These are phyloP conservation scores for Cercophora newfieldiana DNA, from an alignment of 495 filamentous ascomycete species.

Conservation along the genomic window DNA sequence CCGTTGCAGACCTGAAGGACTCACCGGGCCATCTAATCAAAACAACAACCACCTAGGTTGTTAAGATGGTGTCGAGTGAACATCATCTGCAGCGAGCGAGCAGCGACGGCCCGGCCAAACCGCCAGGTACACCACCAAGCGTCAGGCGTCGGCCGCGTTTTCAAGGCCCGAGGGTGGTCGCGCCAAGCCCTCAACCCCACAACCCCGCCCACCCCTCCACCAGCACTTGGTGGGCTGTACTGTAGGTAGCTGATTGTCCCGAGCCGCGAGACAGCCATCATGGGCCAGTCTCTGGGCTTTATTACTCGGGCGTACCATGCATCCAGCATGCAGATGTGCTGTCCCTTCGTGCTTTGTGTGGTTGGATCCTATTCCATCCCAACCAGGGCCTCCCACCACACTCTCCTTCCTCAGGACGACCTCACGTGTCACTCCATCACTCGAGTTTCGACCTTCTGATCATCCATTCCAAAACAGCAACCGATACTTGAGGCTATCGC, in stretches of 20 bases:
- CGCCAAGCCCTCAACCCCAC: conserved; percentile 8
- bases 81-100: conserved; percentile 1
- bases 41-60: not conserved
- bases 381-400: conserved; percentile 2
- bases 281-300: conserved; percentile 9
- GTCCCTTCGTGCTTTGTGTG: conserved; percentile 19
- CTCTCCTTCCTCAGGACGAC: not conserved
- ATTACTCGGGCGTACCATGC: conserved; percentile 10
- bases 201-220: conserved; percentile 17
- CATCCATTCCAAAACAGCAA: not conserved
- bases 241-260: conserved; percentile 10
- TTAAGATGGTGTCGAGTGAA: conserved; percentile 4
- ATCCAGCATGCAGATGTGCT: not conserved
- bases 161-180: not conserved
- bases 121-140: not conserved
- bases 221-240: not conserved
- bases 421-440: not conserved
- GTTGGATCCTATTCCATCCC: conserved; percentile 2
- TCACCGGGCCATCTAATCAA: conserved; percentile 12
- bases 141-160: not conserved
- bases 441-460: not conserved
- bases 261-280: not conserved
- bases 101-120: not conserved
- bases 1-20: not conserved
- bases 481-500: not conserved